phyloP scores from a whole-genome alignment of 257 asterid genomes.

The Solanum ossicruentum region DNA sequence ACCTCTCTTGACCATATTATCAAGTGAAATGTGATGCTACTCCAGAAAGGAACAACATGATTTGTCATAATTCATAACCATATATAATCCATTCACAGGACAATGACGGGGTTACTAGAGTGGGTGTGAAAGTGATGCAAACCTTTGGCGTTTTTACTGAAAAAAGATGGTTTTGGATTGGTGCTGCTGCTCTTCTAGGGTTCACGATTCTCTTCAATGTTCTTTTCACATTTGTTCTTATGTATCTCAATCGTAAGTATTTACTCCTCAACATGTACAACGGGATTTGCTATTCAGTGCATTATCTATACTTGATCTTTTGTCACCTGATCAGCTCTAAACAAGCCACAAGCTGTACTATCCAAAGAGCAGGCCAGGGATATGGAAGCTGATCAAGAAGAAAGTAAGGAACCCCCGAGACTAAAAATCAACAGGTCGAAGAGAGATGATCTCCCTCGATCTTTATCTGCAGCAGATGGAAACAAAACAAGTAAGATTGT shows the following conservation, averaged over 20 bases:
- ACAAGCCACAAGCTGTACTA: slow-evolving; percentile 76
- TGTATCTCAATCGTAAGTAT: slow-evolving; percentile 43
- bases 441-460: slow-evolving; percentile 27
- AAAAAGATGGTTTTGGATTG: slow-evolving; percentile 56
- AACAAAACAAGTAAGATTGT: slow-evolving; percentile 40
- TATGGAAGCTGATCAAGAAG: slow-evolving; percentile 40
- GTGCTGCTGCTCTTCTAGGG: slow-evolving; percentile 42
- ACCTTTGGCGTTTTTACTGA: slow-evolving; percentile 29
- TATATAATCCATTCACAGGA: slow-evolving; percentile 15
- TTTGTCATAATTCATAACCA: neutral
- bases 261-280: neutral
- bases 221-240: slow-evolving; percentile 43
- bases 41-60: neutral
- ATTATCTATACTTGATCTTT: neutral
- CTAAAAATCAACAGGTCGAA: slow-evolving; percentile 31
- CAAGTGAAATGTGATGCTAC: neutral
- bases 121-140: slow-evolving; percentile 33
- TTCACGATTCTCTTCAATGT: slow-evolving; percentile 34
- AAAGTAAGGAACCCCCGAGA: slow-evolving; percentile 30
- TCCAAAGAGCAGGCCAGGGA: slow-evolving; percentile 73
- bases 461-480: slow-evolving; percentile 38
- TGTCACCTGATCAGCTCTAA: slow-evolving; percentile 37
- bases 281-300: neutral
- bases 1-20: neutral
- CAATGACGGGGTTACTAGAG: slow-evolving; percentile 11